Base-by-base conservation (phyloP, 139 green algal genomes). In the Eudorina sp. region DNA sequence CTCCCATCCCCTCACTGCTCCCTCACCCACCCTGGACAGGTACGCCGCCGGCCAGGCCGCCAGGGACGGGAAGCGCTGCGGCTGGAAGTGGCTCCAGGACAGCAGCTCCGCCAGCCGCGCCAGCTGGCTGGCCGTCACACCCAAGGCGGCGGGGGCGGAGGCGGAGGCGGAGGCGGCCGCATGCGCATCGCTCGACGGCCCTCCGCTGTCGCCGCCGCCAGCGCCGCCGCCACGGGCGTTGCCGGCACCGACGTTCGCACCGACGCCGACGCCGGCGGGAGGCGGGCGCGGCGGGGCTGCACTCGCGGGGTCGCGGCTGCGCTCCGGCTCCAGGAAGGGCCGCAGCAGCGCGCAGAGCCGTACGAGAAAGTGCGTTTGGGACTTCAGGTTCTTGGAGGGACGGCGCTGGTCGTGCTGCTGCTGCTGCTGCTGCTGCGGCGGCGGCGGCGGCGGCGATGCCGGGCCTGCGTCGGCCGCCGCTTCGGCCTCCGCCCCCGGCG, bases 41-140 rank as follows among this genome's bases (percentile, higher is more conserved):
- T 76, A 85, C 2, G 79, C 79, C 18, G 43, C 60, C 41, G 40
- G 40, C 58, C 58, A 75, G 40, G 4, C 40, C 58, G n/a, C 38
- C 58, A 85, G 27, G 6, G 4, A 27, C 2, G 27, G 29, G 27
- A 76, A 85, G 8, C 40, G 58, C 41, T 76, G 27, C 38, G 79
- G 79, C 58, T 85, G 38, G 43, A 85, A 85, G 19, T 58, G 79
- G 29, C 40, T 75, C 0, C 14, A 46, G 29, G 58, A 40, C 29
- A 85, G 27, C 58, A 75, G 4, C 58, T 85, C 79, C 55, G 79
- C 79, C 58, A 85, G 40, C 34, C 58, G 25, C 25, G 75, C 79
- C 58, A 74, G 23, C 38, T 58, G 38, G 23, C 53, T 53, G 5
- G 79, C 79, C 9, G 79, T 36, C 79, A 75, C 45, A n/a, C n/a